phyloP scores from a whole-genome alignment of 441 rosid species.

The Eugenia klotzschiana region DNA sequence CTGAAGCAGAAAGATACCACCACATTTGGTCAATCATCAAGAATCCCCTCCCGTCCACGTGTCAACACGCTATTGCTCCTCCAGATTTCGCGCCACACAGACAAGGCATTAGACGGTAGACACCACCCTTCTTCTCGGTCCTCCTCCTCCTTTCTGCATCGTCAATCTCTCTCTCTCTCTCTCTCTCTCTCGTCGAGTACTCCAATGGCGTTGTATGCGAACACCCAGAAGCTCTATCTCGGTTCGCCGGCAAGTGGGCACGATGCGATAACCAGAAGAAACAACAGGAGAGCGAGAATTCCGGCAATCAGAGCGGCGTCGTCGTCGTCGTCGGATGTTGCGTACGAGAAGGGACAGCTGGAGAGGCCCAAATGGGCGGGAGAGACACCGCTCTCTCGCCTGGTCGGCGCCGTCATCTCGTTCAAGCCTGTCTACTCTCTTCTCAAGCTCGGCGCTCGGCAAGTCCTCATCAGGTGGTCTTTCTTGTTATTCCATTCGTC shows the following conservation, averaged over 20 bases:
- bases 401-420: constrained; percentile 35
- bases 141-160: neutral
- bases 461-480: constrained; percentile 40
- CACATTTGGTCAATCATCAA: neutral
- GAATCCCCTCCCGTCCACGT: neutral
- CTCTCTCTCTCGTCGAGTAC: neutral
- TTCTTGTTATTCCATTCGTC: neutral
- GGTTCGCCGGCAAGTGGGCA: neutral
- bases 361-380: constrained; percentile 49
- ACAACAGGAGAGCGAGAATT: neutral
- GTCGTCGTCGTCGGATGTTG: constrained; percentile 8
- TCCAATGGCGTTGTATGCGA: constrained; percentile 21
- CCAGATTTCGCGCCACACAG: neutral
- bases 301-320: constrained; percentile 1
- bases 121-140: neutral
- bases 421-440: constrained; percentile 41
- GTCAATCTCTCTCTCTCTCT: neutral
- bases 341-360: constrained; percentile 37
- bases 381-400: constrained; percentile 38
- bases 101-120: neutral
- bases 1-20: neutral
- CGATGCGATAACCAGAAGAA: neutral
- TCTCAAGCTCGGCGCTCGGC: constrained; percentile 51
- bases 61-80: neutral
- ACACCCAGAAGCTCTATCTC: neutral